Evolutionary conservation across 257 asterid species (phyloP).

Genomic region (Buddleja alternifolia): DNA sequence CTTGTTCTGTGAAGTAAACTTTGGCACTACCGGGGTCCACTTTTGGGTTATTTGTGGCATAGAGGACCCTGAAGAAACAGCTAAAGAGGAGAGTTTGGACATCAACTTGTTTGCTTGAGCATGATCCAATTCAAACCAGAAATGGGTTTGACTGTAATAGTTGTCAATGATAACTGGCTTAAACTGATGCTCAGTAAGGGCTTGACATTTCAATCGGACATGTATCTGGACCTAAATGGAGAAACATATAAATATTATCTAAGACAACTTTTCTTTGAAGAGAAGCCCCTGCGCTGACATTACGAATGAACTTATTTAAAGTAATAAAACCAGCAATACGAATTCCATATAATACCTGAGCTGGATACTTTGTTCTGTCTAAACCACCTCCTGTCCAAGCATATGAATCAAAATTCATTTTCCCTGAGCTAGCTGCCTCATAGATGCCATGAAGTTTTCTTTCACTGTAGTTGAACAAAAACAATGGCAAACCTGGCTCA

Average conservation of each 20-base stretch:
- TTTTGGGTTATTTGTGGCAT: constrained; percentile 32
- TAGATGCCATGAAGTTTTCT: constrained; percentile 72
- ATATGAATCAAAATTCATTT: constrained; percentile 71
- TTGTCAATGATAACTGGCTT: constrained; percentile 75
- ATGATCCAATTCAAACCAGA: constrained; percentile 91
- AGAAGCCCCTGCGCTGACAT: constrained; percentile 2
- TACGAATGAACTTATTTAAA: constrained; percentile 15
- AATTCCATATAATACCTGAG: constrained; percentile 63
- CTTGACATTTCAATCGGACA: constrained; percentile 56
- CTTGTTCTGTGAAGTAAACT: too few relatives aligned
- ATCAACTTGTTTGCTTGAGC: constrained; percentile 68
- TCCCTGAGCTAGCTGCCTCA: constrained; percentile 86
- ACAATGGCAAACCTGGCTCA: constrained; percentile 77
- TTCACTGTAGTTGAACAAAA: constrained; percentile 73
- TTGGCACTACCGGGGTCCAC: constrained; percentile 16
- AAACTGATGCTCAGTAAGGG: constrained; percentile 61
- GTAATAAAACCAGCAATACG: constrained; percentile 16
- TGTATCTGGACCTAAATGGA: constrained; percentile 71
- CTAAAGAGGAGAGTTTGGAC: constrained; percentile 53
- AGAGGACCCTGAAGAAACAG: constrained; percentile 47
- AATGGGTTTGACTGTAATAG: constrained; percentile 55
- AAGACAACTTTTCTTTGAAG: background rate
- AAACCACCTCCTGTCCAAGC: constrained; percentile 90
- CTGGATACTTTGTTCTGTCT: constrained; percentile 68
- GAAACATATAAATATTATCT: background rate